A percentile compares a stretch with the other conserved stretches of the same genome.
Evolutionary conservation across 2,329 filamentous ascomycete genomes (phyloP).

Genomic region (Parastagonospora avenae): DNA sequence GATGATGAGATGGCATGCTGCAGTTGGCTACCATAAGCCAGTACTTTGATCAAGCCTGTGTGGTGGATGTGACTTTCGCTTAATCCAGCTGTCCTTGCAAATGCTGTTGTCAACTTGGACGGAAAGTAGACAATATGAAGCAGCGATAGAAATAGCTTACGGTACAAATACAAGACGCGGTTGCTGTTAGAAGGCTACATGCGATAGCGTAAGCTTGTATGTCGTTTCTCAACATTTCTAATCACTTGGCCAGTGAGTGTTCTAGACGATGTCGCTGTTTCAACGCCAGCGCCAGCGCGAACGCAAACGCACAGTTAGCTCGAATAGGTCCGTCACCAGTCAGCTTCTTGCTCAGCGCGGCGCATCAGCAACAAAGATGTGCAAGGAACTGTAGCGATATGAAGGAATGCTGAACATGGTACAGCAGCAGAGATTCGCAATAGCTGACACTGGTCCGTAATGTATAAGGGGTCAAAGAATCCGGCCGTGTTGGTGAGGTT

Average conservation of each 20-base stretch:
- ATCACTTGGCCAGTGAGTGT: not conserved
- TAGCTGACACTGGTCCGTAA: not conserved
- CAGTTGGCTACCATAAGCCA: conserved; percentile 27
- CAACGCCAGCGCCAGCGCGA: not conserved
- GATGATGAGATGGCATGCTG: conserved; percentile 36
- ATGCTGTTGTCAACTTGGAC: too few species aligned
- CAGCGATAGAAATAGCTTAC: too few species aligned
- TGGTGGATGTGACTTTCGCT: too few species aligned
- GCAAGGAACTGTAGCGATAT: not conserved
- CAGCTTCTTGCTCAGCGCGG: conserved; percentile 15
- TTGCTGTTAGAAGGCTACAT: too few species aligned
- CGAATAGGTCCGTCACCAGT: conserved; percentile 4
- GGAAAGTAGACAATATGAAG: too few species aligned
- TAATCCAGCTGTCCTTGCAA: too few species aligned
- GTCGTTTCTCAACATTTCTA: not conserved
- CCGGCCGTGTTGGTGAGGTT: not conserved
- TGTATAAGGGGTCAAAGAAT: conserved; percentile 1
- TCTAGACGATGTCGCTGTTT: conserved; percentile 1
- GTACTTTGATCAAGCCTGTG: conserved; percentile 6
- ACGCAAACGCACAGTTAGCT: not conserved
- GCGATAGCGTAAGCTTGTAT: too few species aligned
- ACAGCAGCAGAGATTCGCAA: not conserved
- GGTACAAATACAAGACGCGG: too few species aligned
- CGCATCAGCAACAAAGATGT: conserved; percentile 10
- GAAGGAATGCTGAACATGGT: conserved; percentile 1